phyloP scores from a whole-genome alignment of 2,329 filamentous ascomycete species.

The Aspergillus sp. region DNA sequence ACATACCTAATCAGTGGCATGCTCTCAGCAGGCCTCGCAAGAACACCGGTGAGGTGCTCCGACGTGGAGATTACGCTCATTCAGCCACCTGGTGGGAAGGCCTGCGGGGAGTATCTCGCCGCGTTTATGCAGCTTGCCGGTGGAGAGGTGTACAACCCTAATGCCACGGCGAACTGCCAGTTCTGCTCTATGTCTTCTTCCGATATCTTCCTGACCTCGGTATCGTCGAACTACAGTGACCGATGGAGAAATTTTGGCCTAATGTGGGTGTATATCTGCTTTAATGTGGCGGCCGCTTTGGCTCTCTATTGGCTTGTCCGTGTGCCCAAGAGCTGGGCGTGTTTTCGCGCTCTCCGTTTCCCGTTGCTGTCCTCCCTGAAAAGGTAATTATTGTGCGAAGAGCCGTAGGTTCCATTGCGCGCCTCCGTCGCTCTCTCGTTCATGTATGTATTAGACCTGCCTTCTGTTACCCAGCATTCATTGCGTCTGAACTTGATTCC shows the following conservation, averaged over 20 bases:
- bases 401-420: no score
- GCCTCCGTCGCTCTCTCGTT: no score
- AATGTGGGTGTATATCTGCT: conserved; percentile 64
- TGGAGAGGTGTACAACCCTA: conserved; percentile 46
- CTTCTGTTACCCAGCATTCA: no score
- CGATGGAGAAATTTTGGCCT: conserved; percentile 70
- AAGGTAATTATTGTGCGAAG: no score
- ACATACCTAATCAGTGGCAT: conserved; percentile 58
- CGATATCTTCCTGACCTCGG: conserved; percentile 47
- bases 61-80: conserved; percentile 32
- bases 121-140: conserved; percentile 37
- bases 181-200: conserved; percentile 51
- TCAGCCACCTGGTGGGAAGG: conserved; percentile 57
- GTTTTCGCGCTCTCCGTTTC: no score
- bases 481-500: no score
- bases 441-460: no score
- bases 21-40: conserved; percentile 38
- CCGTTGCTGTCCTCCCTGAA: no score
- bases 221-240: conserved; percentile 46
- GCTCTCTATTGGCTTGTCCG: conserved; percentile 63
- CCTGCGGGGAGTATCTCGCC: conserved; percentile 56
- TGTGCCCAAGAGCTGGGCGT: conserved; percentile 45
- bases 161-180: conserved; percentile 47
- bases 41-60: conserved; percentile 30
- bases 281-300: conserved; percentile 62